These are phyloP conservation scores for Aspergillus bertholletiae DNA, from an alignment of 495 filamentous ascomycete genomes.

Conservation along the genomic window DNA sequence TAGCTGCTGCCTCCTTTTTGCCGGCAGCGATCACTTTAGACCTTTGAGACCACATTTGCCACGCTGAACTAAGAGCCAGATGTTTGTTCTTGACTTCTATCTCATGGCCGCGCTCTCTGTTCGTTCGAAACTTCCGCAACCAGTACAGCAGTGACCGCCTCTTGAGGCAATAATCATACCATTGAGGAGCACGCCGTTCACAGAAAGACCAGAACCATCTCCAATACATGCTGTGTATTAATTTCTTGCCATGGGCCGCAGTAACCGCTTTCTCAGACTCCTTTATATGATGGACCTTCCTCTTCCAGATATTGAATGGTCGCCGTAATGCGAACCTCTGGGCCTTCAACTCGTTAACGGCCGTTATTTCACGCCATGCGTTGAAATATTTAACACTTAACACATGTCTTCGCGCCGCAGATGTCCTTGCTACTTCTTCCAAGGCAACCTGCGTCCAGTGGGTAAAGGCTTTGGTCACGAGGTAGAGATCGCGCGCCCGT, in stretches of 20 bases:
- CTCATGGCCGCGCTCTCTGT: conserved; percentile 39
- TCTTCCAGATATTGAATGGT: conserved; percentile 56
- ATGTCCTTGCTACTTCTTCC: conserved; percentile 57
- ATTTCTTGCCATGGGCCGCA: conserved; percentile 37
- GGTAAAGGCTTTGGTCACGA: conserved; percentile 68
- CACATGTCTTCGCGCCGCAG: conserved; percentile 62
- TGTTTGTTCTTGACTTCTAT: conserved; percentile 31
- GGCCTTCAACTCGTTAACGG: conserved; percentile 64
- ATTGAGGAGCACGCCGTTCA: conserved; percentile 51
- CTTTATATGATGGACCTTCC: conserved; percentile 31
- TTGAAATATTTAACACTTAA: conserved; percentile 71
- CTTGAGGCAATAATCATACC: conserved; percentile 47
- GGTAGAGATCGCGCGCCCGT: conserved; percentile 60
- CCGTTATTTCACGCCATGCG: conserved; percentile 72
- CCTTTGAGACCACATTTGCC: conserved; percentile 33
- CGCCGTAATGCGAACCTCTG: conserved; percentile 56
- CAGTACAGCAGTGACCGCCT: conserved; percentile 43
- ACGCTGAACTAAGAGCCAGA: conserved; percentile 18
- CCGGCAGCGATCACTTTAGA: conserved; percentile 23
- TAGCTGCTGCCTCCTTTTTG: conserved; percentile 30
- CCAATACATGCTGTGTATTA: conserved; percentile 46
- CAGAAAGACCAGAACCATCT: conserved; percentile 55
- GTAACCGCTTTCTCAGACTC: conserved; percentile 38
- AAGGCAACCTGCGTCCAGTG: conserved; percentile 65
- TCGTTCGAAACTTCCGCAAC: conserved; percentile 42